phyloP scores from a whole-genome alignment of 495 filamentous ascomycete species.

The Pyrenula aspistea region DNA sequence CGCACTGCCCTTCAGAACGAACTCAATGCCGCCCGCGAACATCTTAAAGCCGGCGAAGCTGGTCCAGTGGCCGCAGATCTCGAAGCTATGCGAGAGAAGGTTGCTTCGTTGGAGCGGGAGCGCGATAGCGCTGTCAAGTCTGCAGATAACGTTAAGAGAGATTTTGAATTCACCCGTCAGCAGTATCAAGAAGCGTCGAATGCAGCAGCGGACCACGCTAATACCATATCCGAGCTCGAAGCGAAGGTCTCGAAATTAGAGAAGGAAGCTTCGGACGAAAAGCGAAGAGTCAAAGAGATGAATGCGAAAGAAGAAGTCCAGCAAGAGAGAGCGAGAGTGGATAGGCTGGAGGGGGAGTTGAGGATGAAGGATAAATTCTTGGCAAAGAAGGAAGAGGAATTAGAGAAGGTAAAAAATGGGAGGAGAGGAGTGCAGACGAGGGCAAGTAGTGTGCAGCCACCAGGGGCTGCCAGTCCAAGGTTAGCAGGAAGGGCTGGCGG shows the following conservation, averaged over 20 bases:
- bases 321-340: constrained; percentile 26
- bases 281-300: constrained; percentile 35
- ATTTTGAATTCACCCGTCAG: constrained; percentile 46
- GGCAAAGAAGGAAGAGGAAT: constrained; percentile 46
- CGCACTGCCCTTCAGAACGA: constrained; percentile 33
- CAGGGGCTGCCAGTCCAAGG: constrained; percentile 4
- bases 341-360: constrained; percentile 34
- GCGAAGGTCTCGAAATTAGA: constrained; percentile 33
- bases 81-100: constrained; percentile 31
- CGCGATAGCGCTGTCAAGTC: constrained; percentile 35
- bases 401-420: constrained; percentile 42
- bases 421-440: constrained; percentile 9
- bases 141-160: constrained; percentile 17
- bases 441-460: constrained; percentile 9
- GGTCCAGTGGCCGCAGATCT: constrained; percentile 37
- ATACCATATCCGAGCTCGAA: constrained; percentile 37
- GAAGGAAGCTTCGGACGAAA: constrained; percentile 37
- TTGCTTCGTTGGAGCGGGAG: constrained; percentile 30
- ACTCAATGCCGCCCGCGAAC: constrained; percentile 32
- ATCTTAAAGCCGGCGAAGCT: constrained; percentile 27
- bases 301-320: constrained; percentile 28
- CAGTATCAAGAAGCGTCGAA: constrained; percentile 55
- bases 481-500: not conserved
- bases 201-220: constrained; percentile 31
- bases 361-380: constrained; percentile 33